Evolutionary conservation across 192 early-diverging fungal genomes (phyloP).

Genomic region (Coemansia sp.): DNA sequence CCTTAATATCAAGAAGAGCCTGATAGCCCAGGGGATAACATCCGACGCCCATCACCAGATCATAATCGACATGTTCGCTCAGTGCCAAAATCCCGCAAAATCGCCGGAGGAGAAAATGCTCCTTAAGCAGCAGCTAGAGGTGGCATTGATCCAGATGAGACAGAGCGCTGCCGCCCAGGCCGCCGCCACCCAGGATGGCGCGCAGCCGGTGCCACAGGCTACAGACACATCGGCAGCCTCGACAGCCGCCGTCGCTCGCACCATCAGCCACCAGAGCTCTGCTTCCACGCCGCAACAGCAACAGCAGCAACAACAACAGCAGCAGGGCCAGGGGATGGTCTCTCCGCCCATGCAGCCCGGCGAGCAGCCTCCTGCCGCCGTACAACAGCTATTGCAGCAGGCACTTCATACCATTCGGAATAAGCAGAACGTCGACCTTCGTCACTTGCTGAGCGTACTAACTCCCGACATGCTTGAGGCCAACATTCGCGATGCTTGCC

Average conservation of each 20-base stretch:
- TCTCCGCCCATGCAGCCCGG: slow-evolving; percentile 36
- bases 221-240: background rate
- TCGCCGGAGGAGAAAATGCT: slow-evolving; percentile 15
- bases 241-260: slow-evolving; percentile 13
- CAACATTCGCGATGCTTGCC: slow-evolving; percentile 31
- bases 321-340: slow-evolving; percentile 4
- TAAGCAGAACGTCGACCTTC: slow-evolving; percentile 31
- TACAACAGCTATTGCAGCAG: slow-evolving; percentile 23
- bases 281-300: background rate
- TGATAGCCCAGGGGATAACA: slow-evolving; percentile 24
- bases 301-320: slow-evolving; percentile 22
- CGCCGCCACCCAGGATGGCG: background rate
- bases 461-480: slow-evolving; percentile 41
- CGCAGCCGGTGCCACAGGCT: background rate
- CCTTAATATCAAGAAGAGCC: background rate
- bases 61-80: slow-evolving; percentile 2
- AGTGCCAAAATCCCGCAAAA: slow-evolving; percentile 16
- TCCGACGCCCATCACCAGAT: slow-evolving; percentile 12
- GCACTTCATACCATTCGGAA: slow-evolving; percentile 11
- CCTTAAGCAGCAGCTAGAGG: slow-evolving; percentile 8
- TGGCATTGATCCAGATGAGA: slow-evolving; percentile 7
- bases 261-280: slow-evolving; percentile 3
- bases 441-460: slow-evolving; percentile 21
- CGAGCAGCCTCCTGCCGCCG: background rate
- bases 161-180: background rate